A percentile compares a stretch with the other conserved stretches of the same genome.
Evolutionary conservation across 139 green algal species (phyloP).

Genomic region (Picochlorum sp.): DNA sequence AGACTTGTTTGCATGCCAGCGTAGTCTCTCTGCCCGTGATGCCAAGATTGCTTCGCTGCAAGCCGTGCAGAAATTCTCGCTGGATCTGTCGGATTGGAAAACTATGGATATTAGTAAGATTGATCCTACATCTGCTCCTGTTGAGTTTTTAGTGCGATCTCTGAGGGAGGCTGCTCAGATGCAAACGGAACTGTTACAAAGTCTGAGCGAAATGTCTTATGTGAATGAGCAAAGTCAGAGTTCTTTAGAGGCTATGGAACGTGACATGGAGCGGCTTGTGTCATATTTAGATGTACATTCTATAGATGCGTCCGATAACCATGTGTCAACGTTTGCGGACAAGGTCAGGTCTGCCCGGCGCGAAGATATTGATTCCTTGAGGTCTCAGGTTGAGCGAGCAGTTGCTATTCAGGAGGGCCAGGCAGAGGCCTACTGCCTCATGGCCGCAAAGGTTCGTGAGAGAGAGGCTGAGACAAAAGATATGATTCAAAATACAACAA

Average conservation of each 20-base stretch:
- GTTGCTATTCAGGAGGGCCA: slow-evolving; percentile 7
- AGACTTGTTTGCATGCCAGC: too few relatives aligned
- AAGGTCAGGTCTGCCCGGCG: too few relatives aligned
- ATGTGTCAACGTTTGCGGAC: not conserved
- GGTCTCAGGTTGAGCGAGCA: not conserved
- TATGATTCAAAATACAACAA: not conserved
- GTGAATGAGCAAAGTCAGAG: not conserved
- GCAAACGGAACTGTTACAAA: not conserved
- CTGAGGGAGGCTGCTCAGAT: slow-evolving; percentile 4
- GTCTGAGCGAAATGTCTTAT: not conserved
- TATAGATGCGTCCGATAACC: not conserved
- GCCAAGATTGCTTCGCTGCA: not conserved
- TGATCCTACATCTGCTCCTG: not conserved
- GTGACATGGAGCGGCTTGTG: not conserved
- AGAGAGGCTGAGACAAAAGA: slow-evolving; percentile 2
- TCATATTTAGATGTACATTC: not conserved
- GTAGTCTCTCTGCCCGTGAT: too few relatives aligned
- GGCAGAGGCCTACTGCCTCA: slow-evolving; percentile 1
- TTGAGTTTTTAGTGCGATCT: not conserved
- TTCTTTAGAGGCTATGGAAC: not conserved
- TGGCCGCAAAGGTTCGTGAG: not conserved
- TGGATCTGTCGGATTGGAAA: not conserved
- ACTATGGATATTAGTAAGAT: not conserved
- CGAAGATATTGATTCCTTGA: not conserved
- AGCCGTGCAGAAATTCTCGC: not conserved